A percentile compares a stretch with the other conserved stretches of the same genome.
Evolutionary conservation across 192 early-diverging fungal species (phyloP).

Genomic region (Coemansia sp.): DNA sequence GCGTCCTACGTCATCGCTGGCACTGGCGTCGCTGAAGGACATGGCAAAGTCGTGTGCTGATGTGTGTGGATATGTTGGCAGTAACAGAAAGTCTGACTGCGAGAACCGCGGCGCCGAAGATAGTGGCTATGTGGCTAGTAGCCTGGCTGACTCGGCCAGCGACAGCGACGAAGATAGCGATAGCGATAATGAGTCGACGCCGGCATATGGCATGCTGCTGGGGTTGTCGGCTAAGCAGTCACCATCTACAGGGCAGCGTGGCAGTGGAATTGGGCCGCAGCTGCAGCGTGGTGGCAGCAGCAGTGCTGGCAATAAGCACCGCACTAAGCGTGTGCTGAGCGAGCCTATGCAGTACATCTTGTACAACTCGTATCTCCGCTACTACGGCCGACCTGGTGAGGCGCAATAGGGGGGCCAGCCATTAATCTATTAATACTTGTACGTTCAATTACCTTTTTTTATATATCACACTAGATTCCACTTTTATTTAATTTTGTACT

Average conservation of each 20-base stretch:
- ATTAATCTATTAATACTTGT: conserved; percentile 7
- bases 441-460: neutral
- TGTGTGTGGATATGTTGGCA: neutral
- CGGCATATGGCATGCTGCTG: neutral
- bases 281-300: neutral
- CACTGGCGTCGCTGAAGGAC: conserved; percentile 38
- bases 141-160: conserved; percentile 5
- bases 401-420: neutral
- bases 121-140: conserved; percentile 1
- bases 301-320: conserved; percentile 13
- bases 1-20: conserved; percentile 50
- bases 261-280: neutral
- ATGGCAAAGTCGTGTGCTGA: conserved; percentile 21
- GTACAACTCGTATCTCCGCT: conserved; percentile 53
- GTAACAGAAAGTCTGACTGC: neutral
- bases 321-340: conserved; percentile 43
- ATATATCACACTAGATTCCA: neutral
- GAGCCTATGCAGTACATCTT: conserved; percentile 56
- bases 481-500: conserved; percentile 11
- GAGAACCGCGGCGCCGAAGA: neutral
- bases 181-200: neutral
- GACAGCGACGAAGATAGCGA: conserved; percentile 19
- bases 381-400: conserved; percentile 48
- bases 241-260: neutral
- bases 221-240: conserved; percentile 3